Evolutionary conservation across 2,329 filamentous ascomycete genomes (phyloP).

Genomic region (Colletotrichum sp.): DNA sequence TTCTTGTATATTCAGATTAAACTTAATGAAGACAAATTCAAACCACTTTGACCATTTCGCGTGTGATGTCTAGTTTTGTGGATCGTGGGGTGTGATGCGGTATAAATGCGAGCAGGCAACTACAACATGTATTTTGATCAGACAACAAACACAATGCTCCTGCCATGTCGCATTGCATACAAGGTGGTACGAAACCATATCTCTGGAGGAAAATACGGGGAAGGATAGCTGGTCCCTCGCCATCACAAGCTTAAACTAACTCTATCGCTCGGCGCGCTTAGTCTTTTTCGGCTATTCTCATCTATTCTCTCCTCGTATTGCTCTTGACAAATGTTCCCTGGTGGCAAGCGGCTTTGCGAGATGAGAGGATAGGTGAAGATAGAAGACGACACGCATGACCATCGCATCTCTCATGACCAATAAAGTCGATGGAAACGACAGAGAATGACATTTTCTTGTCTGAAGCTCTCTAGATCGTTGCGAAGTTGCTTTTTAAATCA

Average conservation of each 20-base stretch:
- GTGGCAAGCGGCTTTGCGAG: not conserved
- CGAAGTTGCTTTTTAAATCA: not conserved
- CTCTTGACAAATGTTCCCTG: not conserved
- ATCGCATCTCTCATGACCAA: not conserved
- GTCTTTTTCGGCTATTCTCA: not conserved
- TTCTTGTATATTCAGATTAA: not conserved
- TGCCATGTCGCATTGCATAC: too few species aligned
- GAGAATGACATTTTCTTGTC: fast-evolving
- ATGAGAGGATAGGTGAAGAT: not conserved
- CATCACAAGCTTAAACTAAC: fast-evolving
- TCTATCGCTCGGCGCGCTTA: not conserved
- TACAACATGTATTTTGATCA: not conserved
- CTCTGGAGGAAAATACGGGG: fast-evolving
- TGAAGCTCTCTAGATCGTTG: not conserved
- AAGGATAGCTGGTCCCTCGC: fast-evolving
- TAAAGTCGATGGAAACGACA: too few species aligned
- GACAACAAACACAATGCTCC: fast-evolving
- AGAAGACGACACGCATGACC: not conserved
- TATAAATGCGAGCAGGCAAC: not conserved
- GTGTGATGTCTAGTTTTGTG: fast-evolving
- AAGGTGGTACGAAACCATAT: not conserved
- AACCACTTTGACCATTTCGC: fast-evolving
- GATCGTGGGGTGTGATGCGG: fast-evolving
- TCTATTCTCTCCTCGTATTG: not conserved
- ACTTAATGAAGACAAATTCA: not conserved